A percentile compares a stretch with the other conserved stretches of the same genome.
Conservation (phyloP, 2,329 filamentous ascomycete species). For the Coniochaeta sp. region DNA sequence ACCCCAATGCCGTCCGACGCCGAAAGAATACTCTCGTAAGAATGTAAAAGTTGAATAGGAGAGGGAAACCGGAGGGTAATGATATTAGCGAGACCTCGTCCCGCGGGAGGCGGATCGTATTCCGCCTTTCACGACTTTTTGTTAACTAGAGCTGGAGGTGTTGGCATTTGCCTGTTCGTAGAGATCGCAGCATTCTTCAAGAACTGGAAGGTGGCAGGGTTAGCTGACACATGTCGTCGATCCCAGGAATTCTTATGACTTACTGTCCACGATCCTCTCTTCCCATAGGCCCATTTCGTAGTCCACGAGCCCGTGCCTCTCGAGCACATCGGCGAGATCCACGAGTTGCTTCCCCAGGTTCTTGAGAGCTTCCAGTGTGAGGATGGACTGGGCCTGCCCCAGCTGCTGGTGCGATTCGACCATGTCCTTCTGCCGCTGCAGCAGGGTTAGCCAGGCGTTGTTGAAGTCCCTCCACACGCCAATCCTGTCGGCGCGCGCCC, state of each 20-base stretch:
- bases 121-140: conserved; percentile 20
- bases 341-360: conserved; percentile 79
- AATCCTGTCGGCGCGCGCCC: conserved; percentile 66
- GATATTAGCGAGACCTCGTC: background rate
- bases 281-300: conserved; percentile 97
- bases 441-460: conserved; percentile 76
- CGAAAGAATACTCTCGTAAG: background rate
- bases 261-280: conserved; percentile 80
- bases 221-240: background rate
- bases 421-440: conserved; percentile 78
- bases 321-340: conserved; percentile 75
- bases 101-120: conserved; percentile 5
- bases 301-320: conserved; percentile 89
- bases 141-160: background rate
- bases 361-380: conserved; percentile 63
- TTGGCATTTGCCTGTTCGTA: conserved; percentile 29
- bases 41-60: background rate
- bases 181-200: conserved; percentile 34
- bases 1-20: background rate
- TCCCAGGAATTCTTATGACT: conserved; percentile 27
- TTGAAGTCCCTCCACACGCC: conserved; percentile 94
- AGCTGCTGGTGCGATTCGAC: conserved; percentile 52
- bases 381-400: conserved; percentile 52
- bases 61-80: background rate
- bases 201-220: conserved; percentile 13